Evolutionary conservation across 2,329 filamentous ascomycete species (phyloP), one percentile per base, ranked within the genome.

Genomic region (Camillea tinctor): DNA sequence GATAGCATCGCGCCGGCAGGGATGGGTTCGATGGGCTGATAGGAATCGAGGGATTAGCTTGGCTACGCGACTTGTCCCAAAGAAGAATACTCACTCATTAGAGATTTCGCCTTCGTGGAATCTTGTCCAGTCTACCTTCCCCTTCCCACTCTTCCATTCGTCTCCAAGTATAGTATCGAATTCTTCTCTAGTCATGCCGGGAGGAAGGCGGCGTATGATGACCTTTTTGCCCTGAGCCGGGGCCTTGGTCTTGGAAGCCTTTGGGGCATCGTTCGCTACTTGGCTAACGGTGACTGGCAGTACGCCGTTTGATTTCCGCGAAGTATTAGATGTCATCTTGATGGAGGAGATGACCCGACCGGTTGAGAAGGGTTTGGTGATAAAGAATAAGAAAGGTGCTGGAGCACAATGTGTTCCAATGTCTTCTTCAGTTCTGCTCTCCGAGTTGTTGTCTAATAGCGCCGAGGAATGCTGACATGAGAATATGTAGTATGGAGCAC

Each of bases 1-100:
- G 75, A 71, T 97, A 96, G 58, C 88, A 92, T 66, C 92, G 85
- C 9, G 91, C 86, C 5, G 93, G 93, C 55, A 84, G 84, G 1
- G 94, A 96, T 24, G 90, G 87, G 74, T 97, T 97, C 40, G 93
- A 89, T n/a, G 89, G 86, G 67, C 90, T 94, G n/a, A n/a, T n/a
- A 49, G 36, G 24, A 60, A 50, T 55, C 23, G 48, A 11, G 50
- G 51, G 58, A 26, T 24, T 56, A 24, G 30, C 3, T 30, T 19
- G 30, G 19, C n/a, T 9, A 19, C 61, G 70, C 52, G 68, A 44
- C 17, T n/a, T 52, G 49, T 44, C 13, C 22, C 51, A 3, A 3
- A 20, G 3, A 22, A 36, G 67, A 62, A 50, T 52, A 77, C 87
- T 67, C 79, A 96, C 93, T 97, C 91, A 72, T 88, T 89, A 1